Evolutionary conservation across 768 basidiomycete species (phyloP).

Genomic region (Trametopsis cervina): DNA sequence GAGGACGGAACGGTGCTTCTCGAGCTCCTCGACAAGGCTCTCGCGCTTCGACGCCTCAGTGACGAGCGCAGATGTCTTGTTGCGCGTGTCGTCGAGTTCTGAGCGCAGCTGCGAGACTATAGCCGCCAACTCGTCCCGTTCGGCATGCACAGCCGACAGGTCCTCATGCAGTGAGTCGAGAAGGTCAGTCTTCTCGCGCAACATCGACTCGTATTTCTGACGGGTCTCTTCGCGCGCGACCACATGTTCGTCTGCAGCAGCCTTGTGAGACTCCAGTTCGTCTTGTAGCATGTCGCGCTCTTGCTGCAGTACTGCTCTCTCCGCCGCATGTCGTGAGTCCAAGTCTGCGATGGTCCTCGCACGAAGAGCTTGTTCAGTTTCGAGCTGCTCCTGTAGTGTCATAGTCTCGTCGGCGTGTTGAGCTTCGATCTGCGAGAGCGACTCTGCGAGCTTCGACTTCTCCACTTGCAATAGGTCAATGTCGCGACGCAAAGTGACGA

Average conservation of each 20-base stretch:
- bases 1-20: slow-evolving; percentile 67
- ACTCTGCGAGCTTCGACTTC: slow-evolving; percentile 22
- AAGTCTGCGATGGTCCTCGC: slow-evolving; percentile 37
- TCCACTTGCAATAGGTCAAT: slow-evolving; percentile 28
- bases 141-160: slow-evolving; percentile 32
- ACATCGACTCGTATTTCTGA: slow-evolving; percentile 29
- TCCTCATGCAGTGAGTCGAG: slow-evolving; percentile 46
- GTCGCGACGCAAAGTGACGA: slow-evolving; percentile 32
- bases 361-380: slow-evolving; percentile 34
- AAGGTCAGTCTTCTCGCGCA: slow-evolving; percentile 42
- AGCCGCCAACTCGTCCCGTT: slow-evolving; percentile 36
- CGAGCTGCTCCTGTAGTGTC: slow-evolving; percentile 33
- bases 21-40: slow-evolving; percentile 67
- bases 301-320: slow-evolving; percentile 33
- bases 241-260: slow-evolving; percentile 34
- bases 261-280: slow-evolving; percentile 51
- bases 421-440: slow-evolving; percentile 10
- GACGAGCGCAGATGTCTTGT: slow-evolving; percentile 54
- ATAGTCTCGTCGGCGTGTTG: slow-evolving; percentile 27
- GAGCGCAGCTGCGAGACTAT: slow-evolving; percentile 42
- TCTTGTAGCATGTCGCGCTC: slow-evolving; percentile 32
- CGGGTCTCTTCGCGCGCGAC: slow-evolving; percentile 27
- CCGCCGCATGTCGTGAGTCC: slow-evolving; percentile 39
- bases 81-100: slow-evolving; percentile 52
- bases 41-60: slow-evolving; percentile 72